These are phyloP conservation scores for Clarireedia hainanense DNA, from an alignment of 2,329 filamentous ascomycete species.

Conservation along the genomic window DNA sequence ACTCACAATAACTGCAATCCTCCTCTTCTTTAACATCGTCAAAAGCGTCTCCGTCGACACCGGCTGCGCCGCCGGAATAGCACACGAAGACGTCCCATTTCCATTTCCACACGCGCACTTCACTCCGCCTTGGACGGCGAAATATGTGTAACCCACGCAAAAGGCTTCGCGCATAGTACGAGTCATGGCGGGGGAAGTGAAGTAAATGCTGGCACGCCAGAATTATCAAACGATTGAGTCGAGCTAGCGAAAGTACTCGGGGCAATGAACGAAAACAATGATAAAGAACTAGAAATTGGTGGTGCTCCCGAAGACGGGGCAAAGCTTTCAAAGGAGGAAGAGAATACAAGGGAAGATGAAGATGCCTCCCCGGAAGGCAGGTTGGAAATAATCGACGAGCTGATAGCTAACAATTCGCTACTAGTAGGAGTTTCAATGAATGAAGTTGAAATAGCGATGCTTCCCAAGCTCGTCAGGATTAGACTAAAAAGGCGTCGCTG, in stretches of 20 bases:
- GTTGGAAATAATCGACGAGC: constrained; percentile 4
- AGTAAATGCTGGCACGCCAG: too few species aligned
- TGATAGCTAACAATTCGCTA: constrained; percentile 1
- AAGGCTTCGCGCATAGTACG: not conserved
- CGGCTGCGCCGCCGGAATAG: not conserved
- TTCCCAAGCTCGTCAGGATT: constrained; percentile 5
- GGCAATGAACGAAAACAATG: too few species aligned
- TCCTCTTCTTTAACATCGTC: not conserved
- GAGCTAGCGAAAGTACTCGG: too few species aligned
- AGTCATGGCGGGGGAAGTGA: not conserved
- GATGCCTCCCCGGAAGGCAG: not conserved
- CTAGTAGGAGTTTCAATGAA: not conserved
- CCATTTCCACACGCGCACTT: constrained; percentile 7
- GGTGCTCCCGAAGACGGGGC: too few species aligned
- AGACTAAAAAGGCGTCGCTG: constrained; percentile 8
- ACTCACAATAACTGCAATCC: not conserved
- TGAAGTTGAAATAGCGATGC: not conserved
- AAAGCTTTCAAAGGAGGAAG: not conserved
- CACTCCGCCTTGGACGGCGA: constrained; percentile 1
- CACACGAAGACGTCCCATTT: constrained; percentile 1
- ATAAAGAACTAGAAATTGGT: too few species aligned
- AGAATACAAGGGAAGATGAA: constrained; percentile 1
- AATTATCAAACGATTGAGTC: too few species aligned
- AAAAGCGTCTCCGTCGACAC: not conserved
- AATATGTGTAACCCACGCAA: constrained; percentile 1